A percentile compares a stretch with the other conserved stretches of the same genome.
Conservation (phyloP, 1,139 yeast species). For the Wickerhamomyces sp. region DNA sequence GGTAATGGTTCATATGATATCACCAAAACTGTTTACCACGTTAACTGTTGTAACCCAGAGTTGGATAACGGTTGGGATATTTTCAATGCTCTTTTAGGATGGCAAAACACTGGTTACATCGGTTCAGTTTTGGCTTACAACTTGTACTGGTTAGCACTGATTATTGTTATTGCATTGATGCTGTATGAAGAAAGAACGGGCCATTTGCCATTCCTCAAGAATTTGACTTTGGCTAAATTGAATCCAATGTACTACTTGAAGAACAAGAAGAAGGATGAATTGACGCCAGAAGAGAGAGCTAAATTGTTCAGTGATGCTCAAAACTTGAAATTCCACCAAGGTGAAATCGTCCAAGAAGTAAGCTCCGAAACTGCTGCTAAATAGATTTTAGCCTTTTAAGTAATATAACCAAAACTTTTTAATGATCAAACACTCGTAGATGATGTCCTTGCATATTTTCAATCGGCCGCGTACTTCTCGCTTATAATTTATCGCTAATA, state of each 20-base stretch:
- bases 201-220: conserved; percentile 56
- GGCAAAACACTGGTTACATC: conserved; percentile 90
- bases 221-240: conserved; percentile 46
- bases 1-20: conserved; percentile 93
- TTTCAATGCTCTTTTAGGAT: conserved; percentile 79
- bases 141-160: conserved; percentile 70
- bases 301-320: conserved; percentile 46
- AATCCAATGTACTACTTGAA: conserved; percentile 72
- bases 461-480: too few relatives aligned
- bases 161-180: conserved; percentile 52
- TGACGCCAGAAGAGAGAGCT: conserved; percentile 47
- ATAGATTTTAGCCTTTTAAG: too few relatives aligned
- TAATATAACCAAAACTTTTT: too few relatives aligned
- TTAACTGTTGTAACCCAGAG: conserved; percentile 90
- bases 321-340: conserved; percentile 28
- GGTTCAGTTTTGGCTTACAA: conserved; percentile 84
- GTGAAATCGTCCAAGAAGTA: too few relatives aligned
- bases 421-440: too few relatives aligned
- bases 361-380: too few relatives aligned
- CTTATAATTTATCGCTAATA: too few relatives aligned
- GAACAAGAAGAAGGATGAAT: conserved; percentile 58
- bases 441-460: too few relatives aligned
- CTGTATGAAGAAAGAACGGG: conserved; percentile 65
- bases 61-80: conserved; percentile 90
- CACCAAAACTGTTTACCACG: conserved; percentile 77